Base-by-base conservation (phyloP, 257 asterid genomes). In the Agastache rugosa region DNA sequence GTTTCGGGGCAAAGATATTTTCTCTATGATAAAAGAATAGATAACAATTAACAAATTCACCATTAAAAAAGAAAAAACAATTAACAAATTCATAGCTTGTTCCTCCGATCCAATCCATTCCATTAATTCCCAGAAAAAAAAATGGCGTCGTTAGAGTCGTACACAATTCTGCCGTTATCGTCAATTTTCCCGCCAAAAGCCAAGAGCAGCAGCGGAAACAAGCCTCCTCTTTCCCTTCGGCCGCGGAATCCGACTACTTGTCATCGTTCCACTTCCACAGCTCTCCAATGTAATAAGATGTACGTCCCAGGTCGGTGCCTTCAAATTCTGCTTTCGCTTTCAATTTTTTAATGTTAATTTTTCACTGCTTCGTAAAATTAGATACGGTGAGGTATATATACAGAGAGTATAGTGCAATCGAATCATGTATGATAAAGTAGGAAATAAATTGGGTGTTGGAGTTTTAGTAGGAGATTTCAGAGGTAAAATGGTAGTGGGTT, bases 291-390 rank as follows among this genome's bases (percentile, higher is more conserved):
- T 54, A 80, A 86, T 73, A 93, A 93, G 94, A 93, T 93, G 98
- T 93, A 82, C 71, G 98, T 93, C 39, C 97, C 97, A 44, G 98
- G 98, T 92, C 37, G 35, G 87, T 85, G 6, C 62, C 62, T 48
- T 4, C 20, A 5, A 6, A 5, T 48, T 5, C 10, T 48, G 29
- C 29, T 51, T 51, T 42, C 25, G 35, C 4, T 35, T 35, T 19
- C 11, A 5, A 17, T 11, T 37, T 63, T 35, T 63, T 31, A 2
- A 31, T 0, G 0, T 35, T 17, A 8, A n/a, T 6, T n/a, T 17
- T 51, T 19, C 3, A n/a, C 23, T 1, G 5, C 3, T 44, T 44
- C 51, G 51, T 44, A 1, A 44, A 44, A 44, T 44, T 5, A 31
- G 47, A 12, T 31, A 4, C 20, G 42, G 29, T 11, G 11, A 29